These are phyloP conservation scores for Podospora tetraspora DNA, from an alignment of 495 filamentous ascomycete species.

Conservation along the genomic window DNA sequence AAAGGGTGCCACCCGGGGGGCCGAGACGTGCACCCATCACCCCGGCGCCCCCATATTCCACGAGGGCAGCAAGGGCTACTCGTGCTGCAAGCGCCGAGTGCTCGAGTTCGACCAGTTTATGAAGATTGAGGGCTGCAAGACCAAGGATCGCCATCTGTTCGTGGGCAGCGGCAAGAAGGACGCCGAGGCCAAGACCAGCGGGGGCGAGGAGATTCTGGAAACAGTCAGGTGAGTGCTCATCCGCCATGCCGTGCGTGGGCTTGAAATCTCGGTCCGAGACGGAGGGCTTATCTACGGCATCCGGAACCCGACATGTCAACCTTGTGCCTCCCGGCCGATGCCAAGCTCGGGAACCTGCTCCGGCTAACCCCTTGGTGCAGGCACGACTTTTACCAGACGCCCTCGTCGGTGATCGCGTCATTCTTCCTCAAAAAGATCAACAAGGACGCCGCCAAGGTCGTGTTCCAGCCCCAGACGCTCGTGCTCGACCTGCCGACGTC, in stretches of 20 bases:
- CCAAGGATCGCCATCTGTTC: slow-evolving; percentile 77
- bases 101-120: slow-evolving; percentile 98
- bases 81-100: slow-evolving; percentile 90
- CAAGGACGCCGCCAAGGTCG: slow-evolving; percentile 65
- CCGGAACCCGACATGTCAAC: slow-evolving; percentile 1
- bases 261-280: not conserved
- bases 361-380: slow-evolving; percentile 34
- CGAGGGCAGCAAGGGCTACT: slow-evolving; percentile 95
- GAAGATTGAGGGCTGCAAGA: slow-evolving; percentile 85
- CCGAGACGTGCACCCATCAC: slow-evolving; percentile 80
- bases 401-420: slow-evolving; percentile 76
- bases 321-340: not conserved
- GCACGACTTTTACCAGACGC: slow-evolving; percentile 93
- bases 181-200: slow-evolving; percentile 38
- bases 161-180: slow-evolving; percentile 70
- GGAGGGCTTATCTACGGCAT: slow-evolving; percentile 12
- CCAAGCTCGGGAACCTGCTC: not conserved
- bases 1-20: slow-evolving; percentile 54
- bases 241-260: not conserved
- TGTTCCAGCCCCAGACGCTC: slow-evolving; percentile 55
- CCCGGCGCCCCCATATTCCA: slow-evolving; percentile 88
- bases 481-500: slow-evolving; percentile 75
- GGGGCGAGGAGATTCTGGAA: slow-evolving; percentile 56
- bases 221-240: slow-evolving; percentile 58
- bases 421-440: slow-evolving; percentile 97